Base-by-base conservation (phyloP, 139 green algal genomes). In the Nannochloris sp. region DNA sequence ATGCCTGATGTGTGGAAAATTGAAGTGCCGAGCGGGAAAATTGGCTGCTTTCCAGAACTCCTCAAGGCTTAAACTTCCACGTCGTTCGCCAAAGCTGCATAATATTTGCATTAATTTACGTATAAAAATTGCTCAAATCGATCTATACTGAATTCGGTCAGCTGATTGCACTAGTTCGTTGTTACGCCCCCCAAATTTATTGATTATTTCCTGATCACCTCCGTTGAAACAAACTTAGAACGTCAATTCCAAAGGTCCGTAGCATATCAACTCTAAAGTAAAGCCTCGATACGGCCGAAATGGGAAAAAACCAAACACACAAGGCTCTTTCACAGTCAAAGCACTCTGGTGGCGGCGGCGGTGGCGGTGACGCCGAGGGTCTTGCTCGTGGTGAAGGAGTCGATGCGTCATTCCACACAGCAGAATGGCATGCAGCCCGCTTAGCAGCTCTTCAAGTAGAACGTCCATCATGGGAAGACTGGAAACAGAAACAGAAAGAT, bases 261-360 rank as follows among this genome's bases (percentile, higher is more conserved):
- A 19, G 63, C 64, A 25, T 8, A 10, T 10, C 8, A 61, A 35
- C 34, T 8, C 15, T n/a, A n/a, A n/a, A n/a, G n/a, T n/a, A n/a
- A n/a, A n/a, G n/a, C n/a, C n/a, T n/a, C n/a, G n/a, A n/a, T 39
- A 39, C 14, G n/a, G n/a, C n/a, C n/a, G n/a, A n/a, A 3, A 82
- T 82, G 75, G 75, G 75, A 14, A 82, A 82, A 71, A 82, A 82
- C n/a, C 75, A 82, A 64, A 48, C 60, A 32, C 76, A 82, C 75
- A 82, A 82, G 70, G 45, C 35, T 1, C 61, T 69, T 68, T 62
- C 69, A 62, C 48, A 57, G 30, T 51, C 30, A n/a, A 73, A 73
- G 66, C 65, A 72, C n/a, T 36, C 44, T 6, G 25, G n/a, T n/a
- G n/a, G n/a, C n/a, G n/a, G n/a, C 3, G n/a, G 51, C 3, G 47